Percentiles rank a stretch among this genome's conserved stretches.
These are phyloP conservation scores for Citrus trifoliata DNA, from an alignment of 345 rosid species.

Conservation along the genomic window DNA sequence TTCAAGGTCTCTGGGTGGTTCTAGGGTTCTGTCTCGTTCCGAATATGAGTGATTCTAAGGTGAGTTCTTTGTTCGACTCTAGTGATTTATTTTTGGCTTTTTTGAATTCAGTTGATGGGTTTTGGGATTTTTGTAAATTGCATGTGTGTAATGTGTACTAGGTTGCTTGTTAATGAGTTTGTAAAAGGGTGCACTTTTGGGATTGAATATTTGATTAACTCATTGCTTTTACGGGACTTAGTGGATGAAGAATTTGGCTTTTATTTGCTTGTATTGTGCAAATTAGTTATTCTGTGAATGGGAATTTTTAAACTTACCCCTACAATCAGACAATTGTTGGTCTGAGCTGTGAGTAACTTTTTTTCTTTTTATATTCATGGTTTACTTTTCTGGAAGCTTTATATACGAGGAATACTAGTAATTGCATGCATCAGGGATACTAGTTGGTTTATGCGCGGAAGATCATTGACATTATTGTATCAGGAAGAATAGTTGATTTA, in stretches of 20 bases:
- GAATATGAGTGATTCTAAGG: constrained; percentile 79
- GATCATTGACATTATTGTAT: background rate
- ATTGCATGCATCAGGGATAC: background rate
- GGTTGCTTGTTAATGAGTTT: background rate
- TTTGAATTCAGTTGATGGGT: background rate
- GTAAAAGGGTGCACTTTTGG: background rate
- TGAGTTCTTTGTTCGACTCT: constrained; percentile 13
- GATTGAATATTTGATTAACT: background rate
- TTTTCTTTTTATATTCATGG: background rate
- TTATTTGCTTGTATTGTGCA: background rate
- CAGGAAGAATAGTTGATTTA: background rate
- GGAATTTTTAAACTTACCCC: background rate
- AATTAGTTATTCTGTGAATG: background rate
- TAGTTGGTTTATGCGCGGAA: background rate
- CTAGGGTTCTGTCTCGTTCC: constrained; percentile 9
- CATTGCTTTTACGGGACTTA: background rate
- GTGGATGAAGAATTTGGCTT: background rate
- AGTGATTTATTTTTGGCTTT: background rate
- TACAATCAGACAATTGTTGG: background rate
- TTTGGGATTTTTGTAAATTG: background rate
- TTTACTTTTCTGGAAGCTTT: background rate
- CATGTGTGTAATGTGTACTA: background rate
- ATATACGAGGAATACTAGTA: background rate
- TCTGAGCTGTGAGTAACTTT: background rate
- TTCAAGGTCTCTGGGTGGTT: constrained; percentile 18